Base-by-base conservation (phyloP, 306 rosid species). In the Quercus parvula region DNA sequence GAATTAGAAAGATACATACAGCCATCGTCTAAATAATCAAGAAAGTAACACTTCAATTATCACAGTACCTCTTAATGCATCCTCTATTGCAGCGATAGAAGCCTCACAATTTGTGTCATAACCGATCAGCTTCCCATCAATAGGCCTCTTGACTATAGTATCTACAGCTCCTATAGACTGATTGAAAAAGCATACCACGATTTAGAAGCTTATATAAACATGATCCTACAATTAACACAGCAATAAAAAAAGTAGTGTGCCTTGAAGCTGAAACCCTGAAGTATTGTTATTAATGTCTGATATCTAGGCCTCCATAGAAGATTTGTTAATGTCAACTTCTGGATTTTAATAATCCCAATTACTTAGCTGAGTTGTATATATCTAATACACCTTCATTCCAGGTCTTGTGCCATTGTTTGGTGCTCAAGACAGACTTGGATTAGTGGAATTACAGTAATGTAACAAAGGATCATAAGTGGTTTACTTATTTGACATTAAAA, bases 61-160 rank as follows among this genome's bases (percentile, higher is more conserved):
- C 67, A 4, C 54, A 28, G 17, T 81, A 79, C 88, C 88, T 76
- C 57, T 79, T 56, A 87, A 82, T 31, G 86, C 86, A 73, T 87
- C 90, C 81, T 87, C 90, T 61, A 87, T 87, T 68, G 90, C 88
- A 79, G 86, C 70, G 30, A 87, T 87, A 11, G 81, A 74, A 76
- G 84, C 88, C 67, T 87, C 90, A 68, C 88, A 84, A 73, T 87
- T 85, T 56, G 90, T 87, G 74, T 87, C 82, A 55, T 87, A 82
- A 59, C 88, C 88, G 74, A 87, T 41, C 78, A 87, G 84, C 81
- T 84, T 77, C 61, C 88, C 90, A 84, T 84, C 86, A 41, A 28
- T 66, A 13, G 83, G 81, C 67, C 90, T 79, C 74, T 81, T 87
- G 70, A 87, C 79, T 17, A 87, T 84, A 6, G 90, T 84, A 56